These are phyloP conservation scores for thale cress (Arabidopsis thaliana) DNA, from an alignment of 345 rosid genomes.

Conservation along the genomic window TAIR10.1 NC_003076.8:24000001-24000500, in stretches of 20 bases:
- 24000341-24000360: neutral
- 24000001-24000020: slow-evolving; percentile 17
- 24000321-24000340: neutral
- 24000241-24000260: slow-evolving; percentile 13
- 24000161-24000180: slow-evolving; percentile 29
- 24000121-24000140: slow-evolving; percentile 11
- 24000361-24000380: neutral
- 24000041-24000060: slow-evolving; percentile 31
- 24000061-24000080: neutral
- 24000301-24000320: no score
- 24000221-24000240: slow-evolving; percentile 1
- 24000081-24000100: neutral
- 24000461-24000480: neutral
- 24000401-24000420: neutral
- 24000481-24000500: slow-evolving; percentile 6
- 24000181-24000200: slow-evolving; percentile 18
- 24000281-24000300: slow-evolving; percentile 13
- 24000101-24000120: neutral
- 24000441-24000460: neutral
- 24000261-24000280: neutral
- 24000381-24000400: neutral
- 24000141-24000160: slow-evolving; percentile 21
- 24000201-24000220: neutral
- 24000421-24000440: slow-evolving; percentile 18
- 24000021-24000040: slow-evolving; percentile 26